Conservation (phyloP, 768 basidiomycete genomes). For the Floccularia luteovirens region DNA sequence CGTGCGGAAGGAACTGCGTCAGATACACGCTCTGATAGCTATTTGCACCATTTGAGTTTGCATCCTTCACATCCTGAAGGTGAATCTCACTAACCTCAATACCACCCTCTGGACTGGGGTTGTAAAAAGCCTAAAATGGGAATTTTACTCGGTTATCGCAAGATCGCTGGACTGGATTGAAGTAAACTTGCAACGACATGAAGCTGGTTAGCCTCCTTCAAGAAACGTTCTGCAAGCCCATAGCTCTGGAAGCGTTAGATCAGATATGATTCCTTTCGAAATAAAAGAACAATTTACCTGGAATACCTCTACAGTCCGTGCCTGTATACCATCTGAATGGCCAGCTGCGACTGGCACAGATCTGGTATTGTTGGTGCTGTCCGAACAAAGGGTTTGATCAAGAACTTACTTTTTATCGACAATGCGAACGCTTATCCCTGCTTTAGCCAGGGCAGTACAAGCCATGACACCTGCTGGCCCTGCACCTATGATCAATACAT, state of each 20-base stretch:
- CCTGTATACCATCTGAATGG: conserved; percentile 55
- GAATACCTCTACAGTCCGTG: conserved; percentile 45
- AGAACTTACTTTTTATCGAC: conserved; percentile 46
- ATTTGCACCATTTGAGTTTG: not conserved
- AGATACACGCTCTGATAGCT: conserved; percentile 58
- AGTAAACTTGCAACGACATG: conserved; percentile 62
- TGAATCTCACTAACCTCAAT: conserved; percentile 39
- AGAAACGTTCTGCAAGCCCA: conserved; percentile 58
- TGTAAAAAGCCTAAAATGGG: conserved; percentile 61
- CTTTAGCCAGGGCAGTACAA: conserved; percentile 49
- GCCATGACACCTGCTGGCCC: conserved; percentile 66
- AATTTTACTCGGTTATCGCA: not conserved
- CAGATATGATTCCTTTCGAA: not conserved
- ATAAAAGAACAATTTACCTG: conserved; percentile 35
- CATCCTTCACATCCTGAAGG: no score
- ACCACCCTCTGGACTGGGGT: conserved; percentile 50
- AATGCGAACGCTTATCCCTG: conserved; percentile 52
- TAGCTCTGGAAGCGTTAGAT: conserved; percentile 49
- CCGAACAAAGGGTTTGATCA: not conserved
- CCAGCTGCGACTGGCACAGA: conserved; percentile 42
- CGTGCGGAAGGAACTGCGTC: conserved; percentile 58
- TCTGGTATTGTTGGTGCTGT: conserved; percentile 18
- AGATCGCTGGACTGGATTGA: conserved; percentile 4
- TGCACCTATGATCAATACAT: conserved; percentile 58
- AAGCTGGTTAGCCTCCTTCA: conserved; percentile 62